phyloP scores from a whole-genome alignment of 2,329 filamentous ascomycete species.

The Monosporascus sp. region DNA sequence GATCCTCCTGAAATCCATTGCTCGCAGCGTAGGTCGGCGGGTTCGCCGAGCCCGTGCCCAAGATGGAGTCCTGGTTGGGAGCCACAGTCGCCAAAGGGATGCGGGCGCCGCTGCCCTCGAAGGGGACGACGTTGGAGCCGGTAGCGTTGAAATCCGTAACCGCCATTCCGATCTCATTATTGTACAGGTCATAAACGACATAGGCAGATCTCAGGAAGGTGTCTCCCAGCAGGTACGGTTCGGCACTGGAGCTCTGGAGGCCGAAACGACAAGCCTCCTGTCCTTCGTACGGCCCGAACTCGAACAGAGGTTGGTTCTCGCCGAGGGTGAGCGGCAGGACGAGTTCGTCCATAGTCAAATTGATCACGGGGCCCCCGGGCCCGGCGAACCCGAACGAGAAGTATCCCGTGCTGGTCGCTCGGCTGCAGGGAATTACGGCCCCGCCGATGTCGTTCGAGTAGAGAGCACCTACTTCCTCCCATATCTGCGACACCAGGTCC shows the following conservation, averaged over 20 bases:
- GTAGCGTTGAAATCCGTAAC: slow-evolving; percentile 52
- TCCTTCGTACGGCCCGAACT: slow-evolving; percentile 37
- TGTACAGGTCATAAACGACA: slow-evolving; percentile 54
- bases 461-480: slow-evolving; percentile 49
- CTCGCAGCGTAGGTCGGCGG: slow-evolving; percentile 31
- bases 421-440: slow-evolving; percentile 47
- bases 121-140: slow-evolving; percentile 43
- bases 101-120: slow-evolving; percentile 41
- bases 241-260: slow-evolving; percentile 43
- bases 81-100: slow-evolving; percentile 47
- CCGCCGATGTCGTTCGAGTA: slow-evolving; percentile 33
- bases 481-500: slow-evolving; percentile 48
- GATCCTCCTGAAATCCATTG: slow-evolving; percentile 28
- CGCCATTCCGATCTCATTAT: slow-evolving; percentile 52
- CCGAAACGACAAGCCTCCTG: slow-evolving; percentile 50
- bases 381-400: slow-evolving; percentile 53
- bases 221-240: slow-evolving; percentile 48
- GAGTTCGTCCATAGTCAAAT: slow-evolving; percentile 50
- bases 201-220: slow-evolving; percentile 57
- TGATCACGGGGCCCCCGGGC: slow-evolving; percentile 42
- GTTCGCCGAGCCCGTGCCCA: slow-evolving; percentile 12
- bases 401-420: slow-evolving; percentile 38
- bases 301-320: slow-evolving; percentile 28
- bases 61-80: slow-evolving; percentile 29
- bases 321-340: slow-evolving; percentile 42